Evolutionary conservation across 1,284 basidiomycete genomes (phyloP), one percentile per base, ranked within the genome.

Genomic region (Lentinus polychrous): DNA sequence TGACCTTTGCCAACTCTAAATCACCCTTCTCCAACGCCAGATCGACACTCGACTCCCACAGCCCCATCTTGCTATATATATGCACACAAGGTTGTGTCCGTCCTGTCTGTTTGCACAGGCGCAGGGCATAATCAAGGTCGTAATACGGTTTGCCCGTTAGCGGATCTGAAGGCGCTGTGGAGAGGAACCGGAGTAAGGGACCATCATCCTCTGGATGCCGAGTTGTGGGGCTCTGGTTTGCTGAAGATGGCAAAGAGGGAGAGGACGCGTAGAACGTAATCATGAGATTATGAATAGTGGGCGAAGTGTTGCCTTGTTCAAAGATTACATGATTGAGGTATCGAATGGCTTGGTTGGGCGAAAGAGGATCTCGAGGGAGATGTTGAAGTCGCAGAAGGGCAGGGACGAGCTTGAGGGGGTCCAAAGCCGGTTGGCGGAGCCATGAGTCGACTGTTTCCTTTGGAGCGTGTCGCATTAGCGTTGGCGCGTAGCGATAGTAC

Each of bases 51-150:
- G 90, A 91, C 70, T 99, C 96, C 73, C 87, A 97, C 44, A 98
- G 69, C 0, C 92, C 94, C 93, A 99, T 95, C 71, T 96, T 94
- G 8, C 92, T 90, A 67, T 98, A 99, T 50, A 99, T 95, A 59
- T 93, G 87, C 37, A 99, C 93, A 63, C 94, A 98, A 1, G 95
- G 83, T 58, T 94, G 91, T 24, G 83, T 90, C 42, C 90, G 76
- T 4, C 83, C 81, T 37, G 86, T 76, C 54, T 83, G 79, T 60
- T 91, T 92, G 71, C 94, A 99, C 40, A 96, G 68, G 8, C 96
- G 82, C 50, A 99, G 66, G 0, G 95, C 96, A 62, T 98, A 99
- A 69, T 99, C 94, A 34, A 99, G 79, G 59, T 99, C 95, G 62
- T 94, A 99, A 66, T 93, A 96, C 1, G 95, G 94, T 60, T 83